Evolutionary conservation across 768 basidiomycete genomes (phyloP).

Genomic region (Sporobolomyces roseus): DNA sequence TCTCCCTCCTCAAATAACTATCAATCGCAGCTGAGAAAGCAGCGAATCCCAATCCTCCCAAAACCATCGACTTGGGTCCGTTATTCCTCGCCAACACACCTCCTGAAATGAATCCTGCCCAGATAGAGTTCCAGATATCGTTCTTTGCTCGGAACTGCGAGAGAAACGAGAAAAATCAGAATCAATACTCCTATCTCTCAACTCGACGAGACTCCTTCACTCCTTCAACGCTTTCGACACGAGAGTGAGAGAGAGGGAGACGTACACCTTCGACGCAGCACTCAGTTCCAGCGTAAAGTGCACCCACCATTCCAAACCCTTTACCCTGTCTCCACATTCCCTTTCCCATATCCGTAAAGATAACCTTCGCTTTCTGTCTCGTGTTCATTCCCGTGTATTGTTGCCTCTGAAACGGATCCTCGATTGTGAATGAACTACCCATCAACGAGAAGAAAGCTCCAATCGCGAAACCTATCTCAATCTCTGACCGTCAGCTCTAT

Average conservation of each 20-base stretch:
- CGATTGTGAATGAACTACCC: conserved; percentile 91
- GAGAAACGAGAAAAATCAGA: not conserved
- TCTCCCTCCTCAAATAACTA: conserved; percentile 42
- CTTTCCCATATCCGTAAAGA: conserved; percentile 90
- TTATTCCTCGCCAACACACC: conserved; percentile 81
- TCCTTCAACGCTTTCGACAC: not conserved
- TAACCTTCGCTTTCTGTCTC: conserved; percentile 72
- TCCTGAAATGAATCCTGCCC: conserved; percentile 82
- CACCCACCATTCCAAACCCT: conserved; percentile 90
- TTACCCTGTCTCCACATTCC: conserved; percentile 76
- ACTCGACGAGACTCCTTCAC: no score
- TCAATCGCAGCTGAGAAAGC: conserved; percentile 92
- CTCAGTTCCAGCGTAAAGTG: conserved; percentile 88
- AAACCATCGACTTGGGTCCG: conserved; percentile 78
- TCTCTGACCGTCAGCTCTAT: not conserved
- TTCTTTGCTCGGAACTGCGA: conserved; percentile 91
- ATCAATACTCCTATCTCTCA: not conserved
- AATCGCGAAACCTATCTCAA: conserved; percentile 73
- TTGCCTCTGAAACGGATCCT: conserved; percentile 77
- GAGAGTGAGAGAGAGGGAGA: not conserved
- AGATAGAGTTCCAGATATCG: conserved; percentile 85
- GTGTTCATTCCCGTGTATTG: conserved; percentile 57
- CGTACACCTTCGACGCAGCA: conserved; percentile 54
- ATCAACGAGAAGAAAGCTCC: conserved; percentile 95
- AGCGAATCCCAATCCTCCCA: conserved; percentile 85